Evolutionary conservation across 768 basidiomycete genomes (phyloP), one percentile per base, ranked within the genome.

Genomic region (Pisolithus marmoratus): DNA sequence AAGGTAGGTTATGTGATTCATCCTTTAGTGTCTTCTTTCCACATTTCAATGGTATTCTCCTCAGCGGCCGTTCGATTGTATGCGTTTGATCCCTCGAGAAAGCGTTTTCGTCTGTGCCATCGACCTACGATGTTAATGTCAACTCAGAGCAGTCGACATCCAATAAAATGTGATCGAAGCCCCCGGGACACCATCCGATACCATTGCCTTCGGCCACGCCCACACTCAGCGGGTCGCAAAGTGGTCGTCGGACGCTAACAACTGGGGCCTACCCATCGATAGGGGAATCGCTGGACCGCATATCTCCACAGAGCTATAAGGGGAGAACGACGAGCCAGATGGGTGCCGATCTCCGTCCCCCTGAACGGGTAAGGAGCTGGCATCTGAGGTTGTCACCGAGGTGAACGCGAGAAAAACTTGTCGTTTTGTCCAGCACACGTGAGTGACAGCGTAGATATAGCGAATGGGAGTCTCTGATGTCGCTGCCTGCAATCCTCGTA

Each of bases 91-190:
- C 47, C 93, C 90, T n/a, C n/a, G n/a, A n/a, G 62, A 63, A 9
- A 6, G 60, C 76, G 17, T 95, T 89, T 63, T 77, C 83, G 1
- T 76, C 84, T 0, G 73, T 82, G 0, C 74, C 90, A n/a, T 84
- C 88, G 0, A 90, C 87, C 0, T 96, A 77, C 58, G 77, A 83
- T 31, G 72, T 92, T 20, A 63, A 82, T 36, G 71, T 92, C 22
- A 63, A 57, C 2, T 14, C 49, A 37, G 63, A 63, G 17, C 58
- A 44, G 1, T 44, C 51, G 24, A 46, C 59, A 1, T 65, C 61
- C 41, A 15, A 34, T 15, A 34, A 34, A 34, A 51, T 63, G 3
- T 65, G 49, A 41, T 34, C 38, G 12, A 26, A 40, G 52, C 55
- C 31, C 54, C 55, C 14, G 15, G 34, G 12, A 34, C 2, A 12